Conservation (phyloP, 2,329 filamentous ascomycete species). For the Cladosporium phlei region DNA sequence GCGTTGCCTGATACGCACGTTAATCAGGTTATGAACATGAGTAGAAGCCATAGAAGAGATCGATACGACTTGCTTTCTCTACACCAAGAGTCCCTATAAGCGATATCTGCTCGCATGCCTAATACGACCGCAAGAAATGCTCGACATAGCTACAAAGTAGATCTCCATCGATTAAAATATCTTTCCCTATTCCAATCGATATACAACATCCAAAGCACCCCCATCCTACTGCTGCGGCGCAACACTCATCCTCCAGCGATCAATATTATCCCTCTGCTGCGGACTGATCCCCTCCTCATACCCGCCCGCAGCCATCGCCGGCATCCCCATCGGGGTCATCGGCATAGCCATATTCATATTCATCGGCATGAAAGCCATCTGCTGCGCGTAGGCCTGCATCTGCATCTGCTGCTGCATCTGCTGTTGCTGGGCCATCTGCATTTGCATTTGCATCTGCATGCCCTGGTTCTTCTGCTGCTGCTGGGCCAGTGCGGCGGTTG, state of each 20-base stretch:
- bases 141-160: too few species aligned
- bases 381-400: constrained; percentile 9
- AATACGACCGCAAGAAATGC: too few species aligned
- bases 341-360: constrained; percentile 9
- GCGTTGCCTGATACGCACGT: too few species aligned
- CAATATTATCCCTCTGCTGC: constrained; percentile 52
- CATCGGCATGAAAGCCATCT: constrained; percentile 12
- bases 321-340: constrained; percentile 15
- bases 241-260: constrained; percentile 53
- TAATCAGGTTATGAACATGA: too few species aligned
- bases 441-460: constrained; percentile 5
- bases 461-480: constrained; percentile 4
- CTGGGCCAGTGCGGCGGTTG: constrained; percentile 20
- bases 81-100: too few species aligned
- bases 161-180: too few species aligned
- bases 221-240: constrained; percentile 16
- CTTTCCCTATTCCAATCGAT: background rate
- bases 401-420: constrained; percentile 5
- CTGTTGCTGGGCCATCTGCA: constrained; percentile 2
- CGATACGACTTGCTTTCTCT: too few species aligned
- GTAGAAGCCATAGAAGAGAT: too few species aligned
- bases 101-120: too few species aligned
- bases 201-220: background rate
- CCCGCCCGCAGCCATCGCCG: constrained; percentile 21
- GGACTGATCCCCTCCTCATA: constrained; percentile 40